Conservation (phyloP, 2,329 filamentous ascomycete genomes). For the Tolypocladium capitatum region DNA sequence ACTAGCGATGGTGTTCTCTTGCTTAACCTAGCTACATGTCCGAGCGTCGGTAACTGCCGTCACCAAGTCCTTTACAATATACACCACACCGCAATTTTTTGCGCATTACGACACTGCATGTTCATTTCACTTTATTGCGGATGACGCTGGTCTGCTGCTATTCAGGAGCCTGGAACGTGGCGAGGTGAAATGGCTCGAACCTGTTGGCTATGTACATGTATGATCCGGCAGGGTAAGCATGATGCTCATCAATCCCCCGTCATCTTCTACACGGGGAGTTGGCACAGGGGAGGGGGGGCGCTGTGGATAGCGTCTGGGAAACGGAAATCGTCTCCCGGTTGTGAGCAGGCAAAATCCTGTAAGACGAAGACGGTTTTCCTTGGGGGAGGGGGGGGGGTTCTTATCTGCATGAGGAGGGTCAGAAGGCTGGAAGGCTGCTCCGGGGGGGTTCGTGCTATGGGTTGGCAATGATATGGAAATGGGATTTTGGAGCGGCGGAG, state of each 20-base stretch:
- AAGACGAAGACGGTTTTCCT: neutral
- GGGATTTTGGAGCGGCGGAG: conserved; percentile 19
- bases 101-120: neutral
- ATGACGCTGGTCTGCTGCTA: neutral
- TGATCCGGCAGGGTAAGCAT: neutral
- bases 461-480: conserved; percentile 13
- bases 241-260: neutral
- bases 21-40: conserved; percentile 7
- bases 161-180: neutral
- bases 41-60: conserved; percentile 10
- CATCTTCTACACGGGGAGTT: neutral
- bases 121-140: neutral
- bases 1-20: conserved; percentile 18
- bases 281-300: neutral
- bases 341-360: neutral
- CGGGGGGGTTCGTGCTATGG: conserved; percentile 13
- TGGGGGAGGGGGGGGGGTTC: too few species aligned
- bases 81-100: neutral
- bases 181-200: neutral
- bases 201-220: neutral
- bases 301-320: neutral
- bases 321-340: neutral
- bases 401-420: conserved; percentile 1
- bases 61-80: conserved; percentile 13
- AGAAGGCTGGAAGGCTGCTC: conserved; percentile 1